These are phyloP conservation scores for Chlorophyllum brunneum DNA, from an alignment of 768 basidiomycete genomes.

Conservation along the genomic window DNA sequence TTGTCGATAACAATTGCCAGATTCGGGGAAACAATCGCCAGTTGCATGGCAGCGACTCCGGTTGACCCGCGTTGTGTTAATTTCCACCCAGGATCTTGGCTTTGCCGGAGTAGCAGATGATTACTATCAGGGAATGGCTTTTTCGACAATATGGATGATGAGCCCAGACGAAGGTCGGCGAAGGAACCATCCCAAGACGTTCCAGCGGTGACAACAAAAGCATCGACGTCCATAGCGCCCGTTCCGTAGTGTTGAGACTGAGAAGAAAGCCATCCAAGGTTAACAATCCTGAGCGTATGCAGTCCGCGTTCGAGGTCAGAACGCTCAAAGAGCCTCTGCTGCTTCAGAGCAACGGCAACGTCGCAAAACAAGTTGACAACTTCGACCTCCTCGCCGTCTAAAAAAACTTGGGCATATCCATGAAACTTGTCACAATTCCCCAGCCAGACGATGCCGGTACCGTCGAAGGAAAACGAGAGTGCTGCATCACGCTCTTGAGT, in stretches of 20 bases:
- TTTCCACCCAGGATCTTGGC: slow-evolving; percentile 40
- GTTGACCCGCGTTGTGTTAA: slow-evolving; percentile 64
- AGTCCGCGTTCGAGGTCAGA: slow-evolving; percentile 46
- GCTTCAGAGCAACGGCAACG: slow-evolving; percentile 28
- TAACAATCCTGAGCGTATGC: slow-evolving; percentile 64
- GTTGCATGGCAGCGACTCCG: slow-evolving; percentile 78
- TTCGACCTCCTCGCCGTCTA: slow-evolving; percentile 49
- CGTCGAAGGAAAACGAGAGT: slow-evolving; percentile 58
- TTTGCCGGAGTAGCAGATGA: background rate
- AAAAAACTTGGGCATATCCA: slow-evolving; percentile 51
- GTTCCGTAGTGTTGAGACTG: slow-evolving; percentile 20
- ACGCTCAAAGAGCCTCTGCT: slow-evolving; percentile 65
- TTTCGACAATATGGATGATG: background rate
- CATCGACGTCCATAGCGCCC: slow-evolving; percentile 53
- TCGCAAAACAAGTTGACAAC: slow-evolving; percentile 44
- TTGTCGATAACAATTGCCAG: slow-evolving; percentile 79
- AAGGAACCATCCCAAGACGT: background rate
- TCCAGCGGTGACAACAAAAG: slow-evolving; percentile 60
- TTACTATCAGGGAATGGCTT: too few relatives aligned
- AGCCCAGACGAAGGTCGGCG: background rate
- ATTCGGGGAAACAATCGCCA: slow-evolving; percentile 61
- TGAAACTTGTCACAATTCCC: slow-evolving; percentile 53
- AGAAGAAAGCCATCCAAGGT: slow-evolving; percentile 41
- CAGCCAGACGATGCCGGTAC: slow-evolving; percentile 78
- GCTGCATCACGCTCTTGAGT: slow-evolving; percentile 47